These are phyloP conservation scores for Pichia sp. DNA, from an alignment of 1,139 yeast species.

Conservation along the genomic window DNA sequence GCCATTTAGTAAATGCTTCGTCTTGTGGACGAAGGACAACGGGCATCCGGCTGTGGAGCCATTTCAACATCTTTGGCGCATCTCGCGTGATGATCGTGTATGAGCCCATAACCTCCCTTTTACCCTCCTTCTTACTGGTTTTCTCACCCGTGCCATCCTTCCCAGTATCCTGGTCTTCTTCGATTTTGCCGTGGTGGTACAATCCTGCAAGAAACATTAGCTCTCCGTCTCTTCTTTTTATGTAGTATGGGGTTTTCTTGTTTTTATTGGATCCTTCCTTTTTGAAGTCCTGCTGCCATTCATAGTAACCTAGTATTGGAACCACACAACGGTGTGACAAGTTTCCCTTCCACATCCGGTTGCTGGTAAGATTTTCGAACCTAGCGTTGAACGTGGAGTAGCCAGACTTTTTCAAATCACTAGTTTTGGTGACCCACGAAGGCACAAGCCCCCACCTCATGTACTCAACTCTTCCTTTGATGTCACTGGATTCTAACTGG, in stretches of 20 bases:
- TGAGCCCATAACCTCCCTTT: constrained; percentile 37
- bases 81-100: constrained; percentile 74
- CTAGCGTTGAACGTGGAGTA: constrained; percentile 59
- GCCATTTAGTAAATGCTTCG: constrained; percentile 58
- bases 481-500: background rate
- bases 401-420: constrained; percentile 7
- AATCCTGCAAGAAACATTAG: constrained; percentile 72
- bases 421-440: constrained; percentile 41
- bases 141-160: background rate
- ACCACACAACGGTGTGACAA: constrained; percentile 55
- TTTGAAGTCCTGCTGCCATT: constrained; percentile 48
- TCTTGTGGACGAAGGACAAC: constrained; percentile 58
- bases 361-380: constrained; percentile 47
- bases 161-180: background rate
- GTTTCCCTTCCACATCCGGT: constrained; percentile 49
- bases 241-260: constrained; percentile 58
- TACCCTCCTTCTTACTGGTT: background rate
- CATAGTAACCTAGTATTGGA: constrained; percentile 81
- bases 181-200: constrained; percentile 20
- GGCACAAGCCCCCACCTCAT: constrained; percentile 68
- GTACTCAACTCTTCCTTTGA: constrained; percentile 19
- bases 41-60: constrained; percentile 82
- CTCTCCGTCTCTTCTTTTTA: constrained; percentile 49
- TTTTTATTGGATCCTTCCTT: background rate
- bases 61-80: constrained; percentile 55